Evolutionary conservation across 345 rosid genomes (phyloP), one percentile per base, ranked within the genome.

Genomic region (Salix udensis): DNA sequence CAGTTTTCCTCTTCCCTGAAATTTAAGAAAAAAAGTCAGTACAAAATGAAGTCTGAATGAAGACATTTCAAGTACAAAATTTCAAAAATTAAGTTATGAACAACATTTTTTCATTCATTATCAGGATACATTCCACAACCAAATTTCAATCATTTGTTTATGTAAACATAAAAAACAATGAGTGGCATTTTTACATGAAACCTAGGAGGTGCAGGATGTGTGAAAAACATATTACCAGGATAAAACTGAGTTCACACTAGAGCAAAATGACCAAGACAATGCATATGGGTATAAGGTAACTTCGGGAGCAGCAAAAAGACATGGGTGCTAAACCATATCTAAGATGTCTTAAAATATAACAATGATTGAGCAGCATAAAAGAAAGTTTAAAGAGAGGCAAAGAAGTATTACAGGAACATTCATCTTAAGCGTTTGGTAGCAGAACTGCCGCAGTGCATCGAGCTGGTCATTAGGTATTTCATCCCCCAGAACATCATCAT

Each of bases 401-500:
- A 16, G 73, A 79, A 80, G 69, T 15, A 53, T 50, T 85, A 93
- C 98, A 83, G 91, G 90, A 74, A 42, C 69, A 85, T 79, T 92
- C 84, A 88, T 78, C 77, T 89, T 88, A 68, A 96, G 89, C 39
- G 83, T 82, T 82, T 82, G 90, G 81, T 90, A 92, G 88, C 97
- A 93, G 78, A 88, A 88, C 4, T 70, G 80, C 39, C 91, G 89
- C 80, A 91, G 68, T 34, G 80, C 81, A 78, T 87, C 86, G 81
- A 76, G 84, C 88, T 96, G 99, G 71, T 93, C 96, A 52, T 67
- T 58, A 76, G 98, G 99, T 83, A 96, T 90, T 85, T 96, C 97
- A 86, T 93, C 99, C 28, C 99, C 99, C 79, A 96, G 83, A 79
- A 93, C 79, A 84, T 96, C 98, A 87, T 96, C 97, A 90, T 93